Percentiles rank a stretch among this genome's conserved stretches.
These are phyloP conservation scores for Aspergillus clavatus DNA, from an alignment of 2,329 filamentous ascomycete genomes.

Conservation along the genomic window DNA sequence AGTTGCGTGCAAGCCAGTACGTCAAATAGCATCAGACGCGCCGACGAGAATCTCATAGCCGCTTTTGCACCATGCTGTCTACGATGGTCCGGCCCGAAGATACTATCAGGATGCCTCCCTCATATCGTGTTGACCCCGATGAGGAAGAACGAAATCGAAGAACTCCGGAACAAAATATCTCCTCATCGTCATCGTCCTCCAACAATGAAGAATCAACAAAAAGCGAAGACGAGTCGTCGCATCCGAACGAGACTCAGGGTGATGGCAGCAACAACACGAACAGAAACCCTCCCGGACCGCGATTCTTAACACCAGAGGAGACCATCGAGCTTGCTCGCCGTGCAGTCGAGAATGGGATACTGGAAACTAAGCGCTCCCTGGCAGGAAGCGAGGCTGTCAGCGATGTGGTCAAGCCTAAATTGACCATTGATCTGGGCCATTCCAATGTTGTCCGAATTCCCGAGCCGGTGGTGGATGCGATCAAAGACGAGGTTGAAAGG, in stretches of 20 bases:
- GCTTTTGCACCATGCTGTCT: slow-evolving; percentile 25
- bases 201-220: slow-evolving; percentile 24
- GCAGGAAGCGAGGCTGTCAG: slow-evolving; percentile 43
- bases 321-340: slow-evolving; percentile 43
- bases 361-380: slow-evolving; percentile 45
- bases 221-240: slow-evolving; percentile 26
- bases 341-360: slow-evolving; percentile 45
- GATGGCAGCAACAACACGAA: slow-evolving; percentile 17
- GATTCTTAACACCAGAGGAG: slow-evolving; percentile 39
- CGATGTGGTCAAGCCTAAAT: slow-evolving; percentile 45
- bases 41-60: neutral
- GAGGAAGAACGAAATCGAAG: slow-evolving; percentile 28
- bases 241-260: slow-evolving; percentile 23
- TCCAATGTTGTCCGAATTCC: slow-evolving; percentile 47
- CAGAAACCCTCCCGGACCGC: slow-evolving; percentile 22
- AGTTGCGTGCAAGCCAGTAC: neutral
- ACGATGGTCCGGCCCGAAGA: slow-evolving; percentile 38
- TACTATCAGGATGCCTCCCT: slow-evolving; percentile 29
- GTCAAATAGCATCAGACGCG: neutral
- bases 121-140: slow-evolving; percentile 28
- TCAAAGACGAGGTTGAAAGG: slow-evolving; percentile 51
- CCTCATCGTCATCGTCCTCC: slow-evolving; percentile 18
- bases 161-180: slow-evolving; percentile 25
- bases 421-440: slow-evolving; percentile 50
- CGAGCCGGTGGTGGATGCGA: slow-evolving; percentile 47